Percentiles rank a stretch among this genome's conserved stretches.
These are phyloP conservation scores for Dactylonectria estremocensis DNA, from an alignment of 2,329 filamentous ascomycete genomes.

Conservation along the genomic window DNA sequence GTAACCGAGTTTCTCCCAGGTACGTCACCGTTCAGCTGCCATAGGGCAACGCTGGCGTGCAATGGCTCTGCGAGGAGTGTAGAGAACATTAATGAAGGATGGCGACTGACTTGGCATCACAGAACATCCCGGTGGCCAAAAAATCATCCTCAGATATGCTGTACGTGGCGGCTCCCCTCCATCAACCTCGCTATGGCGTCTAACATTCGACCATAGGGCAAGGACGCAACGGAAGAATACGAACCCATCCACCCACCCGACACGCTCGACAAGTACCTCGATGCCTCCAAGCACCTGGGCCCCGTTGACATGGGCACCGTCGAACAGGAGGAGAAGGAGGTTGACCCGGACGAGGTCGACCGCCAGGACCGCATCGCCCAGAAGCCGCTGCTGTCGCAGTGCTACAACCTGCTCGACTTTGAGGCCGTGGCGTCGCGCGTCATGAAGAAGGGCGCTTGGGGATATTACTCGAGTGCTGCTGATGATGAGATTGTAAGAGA, in stretches of 20 bases:
- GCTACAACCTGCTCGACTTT: conserved; percentile 96
- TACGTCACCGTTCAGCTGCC: conserved; percentile 49
- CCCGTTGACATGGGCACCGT: conserved; percentile 90
- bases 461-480: conserved; percentile 95
- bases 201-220: conserved; percentile 67
- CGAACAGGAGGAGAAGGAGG: conserved; percentile 78
- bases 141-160: conserved; percentile 97
- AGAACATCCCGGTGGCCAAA: conserved; percentile 91
- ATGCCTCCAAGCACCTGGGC: conserved; percentile 89
- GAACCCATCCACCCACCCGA: conserved; percentile 91
- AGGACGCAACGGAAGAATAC: conserved; percentile 93
- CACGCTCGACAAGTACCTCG: conserved; percentile 88
- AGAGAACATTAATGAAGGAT: not conserved
- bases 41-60: not conserved
- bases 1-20: conserved; percentile 90
- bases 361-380: conserved; percentile 80
- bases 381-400: conserved; percentile 88
- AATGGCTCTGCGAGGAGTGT: not conserved
- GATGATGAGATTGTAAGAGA: conserved; percentile 60
- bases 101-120: conserved; percentile 12
- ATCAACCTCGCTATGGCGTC: not conserved
- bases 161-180: conserved; percentile 54
- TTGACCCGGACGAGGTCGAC: conserved; percentile 71
- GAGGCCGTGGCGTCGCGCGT: conserved; percentile 90
- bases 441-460: conserved; percentile 98